Conservation (phyloP, 176 grass and related monocot species). For the Aegilops tauschii region DNA sequence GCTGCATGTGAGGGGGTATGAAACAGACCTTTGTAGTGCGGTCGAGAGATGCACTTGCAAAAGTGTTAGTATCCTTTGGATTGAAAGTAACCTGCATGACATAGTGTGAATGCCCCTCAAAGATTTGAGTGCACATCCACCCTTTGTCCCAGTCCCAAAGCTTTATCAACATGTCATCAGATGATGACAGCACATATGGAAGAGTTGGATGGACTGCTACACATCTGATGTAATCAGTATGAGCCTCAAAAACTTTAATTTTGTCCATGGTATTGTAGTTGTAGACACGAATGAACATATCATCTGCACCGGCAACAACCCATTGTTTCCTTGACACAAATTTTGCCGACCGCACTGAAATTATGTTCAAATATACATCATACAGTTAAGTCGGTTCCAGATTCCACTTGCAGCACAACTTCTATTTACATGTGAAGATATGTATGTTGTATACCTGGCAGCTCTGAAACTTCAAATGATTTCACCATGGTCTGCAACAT, state of each 20-base stretch:
- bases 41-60: conserved; percentile 97
- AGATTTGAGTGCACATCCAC: conserved; percentile 99
- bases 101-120: conserved; percentile 99
- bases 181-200: conserved; percentile 93
- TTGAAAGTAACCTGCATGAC: conserved; percentile 99
- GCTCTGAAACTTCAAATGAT: conserved; percentile 92
- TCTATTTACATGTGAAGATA: conserved; percentile 16
- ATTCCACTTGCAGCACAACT: background rate
- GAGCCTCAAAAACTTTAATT: conserved; percentile 91
- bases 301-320: conserved; percentile 98
- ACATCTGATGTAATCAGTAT: conserved; percentile 94
- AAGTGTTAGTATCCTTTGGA: conserved; percentile 97
- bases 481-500: conserved; percentile 95
- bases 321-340: conserved; percentile 93
- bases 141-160: conserved; percentile 99
- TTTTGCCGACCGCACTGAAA: conserved; percentile 91
- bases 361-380: conserved; percentile 29
- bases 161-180: conserved; percentile 99
- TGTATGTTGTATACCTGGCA: conserved; percentile 62
- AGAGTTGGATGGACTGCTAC: conserved; percentile 97
- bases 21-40: conserved; percentile 86
- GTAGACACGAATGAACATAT: conserved; percentile 91
- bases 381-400: conserved; percentile 10
- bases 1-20: background rate
- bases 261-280: conserved; percentile 98